phyloP scores from a whole-genome alignment of 2,329 filamentous ascomycete genomes.

The Pleomassaria siparia region DNA sequence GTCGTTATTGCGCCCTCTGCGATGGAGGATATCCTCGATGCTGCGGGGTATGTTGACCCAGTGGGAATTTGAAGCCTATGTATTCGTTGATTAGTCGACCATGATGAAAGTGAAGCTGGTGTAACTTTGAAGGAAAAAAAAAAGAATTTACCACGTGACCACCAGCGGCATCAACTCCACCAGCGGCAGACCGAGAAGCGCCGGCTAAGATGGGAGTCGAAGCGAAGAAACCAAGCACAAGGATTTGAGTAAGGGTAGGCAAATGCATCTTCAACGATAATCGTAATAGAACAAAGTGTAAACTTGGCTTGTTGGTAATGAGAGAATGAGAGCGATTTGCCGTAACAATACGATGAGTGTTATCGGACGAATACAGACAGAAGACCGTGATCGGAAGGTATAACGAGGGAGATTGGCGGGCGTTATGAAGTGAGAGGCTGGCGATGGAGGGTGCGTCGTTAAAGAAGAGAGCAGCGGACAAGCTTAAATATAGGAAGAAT shows the following conservation, averaged over 20 bases:
- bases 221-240: slow-evolving; percentile 8
- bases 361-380: not conserved
- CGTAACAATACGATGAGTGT: not conserved
- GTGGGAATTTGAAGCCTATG: not conserved
- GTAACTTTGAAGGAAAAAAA: not conserved
- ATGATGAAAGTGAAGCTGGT: not conserved
- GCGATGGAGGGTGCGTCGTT: too few species aligned
- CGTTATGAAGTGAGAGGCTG: not conserved
- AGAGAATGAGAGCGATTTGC: slow-evolving; percentile 1
- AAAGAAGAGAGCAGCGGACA: not conserved
- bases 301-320: not conserved
- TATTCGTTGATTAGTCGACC: not conserved
- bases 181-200: not conserved
- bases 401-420: not conserved
- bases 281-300: not conserved
- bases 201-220: slow-evolving; percentile 4
- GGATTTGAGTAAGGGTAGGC: not conserved
- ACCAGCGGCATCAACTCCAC: slow-evolving; percentile 2
- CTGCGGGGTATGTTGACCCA: not conserved
- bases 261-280: slow-evolving; percentile 5
- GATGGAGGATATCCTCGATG: not conserved
- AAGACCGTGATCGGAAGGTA: slow-evolving; percentile 2
- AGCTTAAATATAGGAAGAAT: not conserved
- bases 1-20: not conserved
- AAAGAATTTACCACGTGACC: slow-evolving; percentile 2